Conservation (phyloP, 306 rosid genomes). For the Rubus idaeus region DNA sequence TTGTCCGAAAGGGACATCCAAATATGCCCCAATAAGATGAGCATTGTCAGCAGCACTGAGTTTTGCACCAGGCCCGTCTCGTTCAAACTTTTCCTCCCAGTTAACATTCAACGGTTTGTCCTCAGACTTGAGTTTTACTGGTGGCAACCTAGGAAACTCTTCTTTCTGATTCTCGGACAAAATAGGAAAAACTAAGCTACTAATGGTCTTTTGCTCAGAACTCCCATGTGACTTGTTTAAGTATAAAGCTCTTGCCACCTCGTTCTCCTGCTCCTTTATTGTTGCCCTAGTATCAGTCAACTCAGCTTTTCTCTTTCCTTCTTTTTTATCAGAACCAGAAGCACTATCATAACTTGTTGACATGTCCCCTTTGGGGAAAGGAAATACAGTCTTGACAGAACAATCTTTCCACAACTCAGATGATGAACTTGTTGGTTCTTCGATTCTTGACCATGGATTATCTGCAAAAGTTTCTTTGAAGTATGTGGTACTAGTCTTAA, state of each 20-base stretch:
- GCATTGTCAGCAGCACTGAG: slow-evolving; percentile 49
- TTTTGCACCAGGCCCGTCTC: slow-evolving; percentile 52
- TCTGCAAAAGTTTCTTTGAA: slow-evolving; percentile 59
- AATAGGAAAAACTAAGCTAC: slow-evolving; percentile 58
- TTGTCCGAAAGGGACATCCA: slow-evolving; percentile 93
- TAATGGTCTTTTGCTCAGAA: slow-evolving; percentile 55
- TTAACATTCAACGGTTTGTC: slow-evolving; percentile 63
- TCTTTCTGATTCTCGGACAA: slow-evolving; percentile 65
- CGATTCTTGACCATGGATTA: slow-evolving; percentile 63
- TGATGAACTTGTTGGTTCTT: slow-evolving; percentile 54
- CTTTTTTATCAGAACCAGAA: slow-evolving; percentile 53
- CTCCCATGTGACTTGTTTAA: slow-evolving; percentile 59
- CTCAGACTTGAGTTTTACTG: slow-evolving; percentile 86
- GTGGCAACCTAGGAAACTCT: slow-evolving; percentile 90
- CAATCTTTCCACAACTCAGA: slow-evolving; percentile 75
- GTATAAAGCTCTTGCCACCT: slow-evolving; percentile 80
- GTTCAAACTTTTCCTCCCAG: slow-evolving; percentile 86
- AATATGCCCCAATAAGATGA: slow-evolving; percentile 71
- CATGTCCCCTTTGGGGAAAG: slow-evolving; percentile 60
- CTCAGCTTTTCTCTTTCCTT: slow-evolving; percentile 60
- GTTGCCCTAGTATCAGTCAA: slow-evolving; percentile 53
- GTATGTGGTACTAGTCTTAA: slow-evolving; percentile 43
- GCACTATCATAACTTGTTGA: slow-evolving; percentile 50
- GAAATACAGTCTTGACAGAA: slow-evolving; percentile 77
- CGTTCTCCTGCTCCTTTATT: slow-evolving; percentile 83